A percentile compares a stretch with the other conserved stretches of the same genome.
These are phyloP conservation scores for Heliosperma pusillum DNA, from an alignment of 148 eudicot genomes.

Conservation along the genomic window DNA sequence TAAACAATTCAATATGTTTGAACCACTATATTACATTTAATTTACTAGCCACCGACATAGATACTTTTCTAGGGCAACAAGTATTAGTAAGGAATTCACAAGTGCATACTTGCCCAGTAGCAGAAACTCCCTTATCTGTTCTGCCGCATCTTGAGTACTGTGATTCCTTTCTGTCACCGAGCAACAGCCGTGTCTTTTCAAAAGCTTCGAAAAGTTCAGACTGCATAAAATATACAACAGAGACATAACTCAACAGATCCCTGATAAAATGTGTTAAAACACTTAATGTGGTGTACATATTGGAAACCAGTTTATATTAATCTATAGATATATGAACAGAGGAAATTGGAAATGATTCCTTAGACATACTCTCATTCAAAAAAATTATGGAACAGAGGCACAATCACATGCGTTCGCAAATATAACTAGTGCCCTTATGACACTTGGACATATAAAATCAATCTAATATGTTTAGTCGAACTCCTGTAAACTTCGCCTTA, in stretches of 20 bases:
- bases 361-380: background rate
- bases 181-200: constrained; percentile 59
- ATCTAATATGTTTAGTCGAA: background rate
- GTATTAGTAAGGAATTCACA: background rate
- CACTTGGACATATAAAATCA: background rate
- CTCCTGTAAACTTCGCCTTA: background rate
- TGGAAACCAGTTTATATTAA: background rate
- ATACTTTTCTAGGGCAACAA: background rate
- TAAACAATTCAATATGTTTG: background rate
- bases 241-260: constrained; percentile 17
- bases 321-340: background rate
- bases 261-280: background rate
- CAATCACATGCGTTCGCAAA: background rate
- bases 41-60: background rate
- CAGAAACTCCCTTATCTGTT: constrained; percentile 96
- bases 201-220: constrained; percentile 86
- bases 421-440: background rate
- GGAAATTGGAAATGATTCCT: background rate
- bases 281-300: background rate
- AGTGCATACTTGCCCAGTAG: constrained; percentile 78
- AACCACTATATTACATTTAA: background rate
- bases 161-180: constrained; percentile 61
- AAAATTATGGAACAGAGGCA: background rate
- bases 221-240: constrained; percentile 40
- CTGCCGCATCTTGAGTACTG: constrained; percentile 91